Conservation (phyloP, 2,329 filamentous ascomycete genomes). For the Akanthomyces lecanii region DNA sequence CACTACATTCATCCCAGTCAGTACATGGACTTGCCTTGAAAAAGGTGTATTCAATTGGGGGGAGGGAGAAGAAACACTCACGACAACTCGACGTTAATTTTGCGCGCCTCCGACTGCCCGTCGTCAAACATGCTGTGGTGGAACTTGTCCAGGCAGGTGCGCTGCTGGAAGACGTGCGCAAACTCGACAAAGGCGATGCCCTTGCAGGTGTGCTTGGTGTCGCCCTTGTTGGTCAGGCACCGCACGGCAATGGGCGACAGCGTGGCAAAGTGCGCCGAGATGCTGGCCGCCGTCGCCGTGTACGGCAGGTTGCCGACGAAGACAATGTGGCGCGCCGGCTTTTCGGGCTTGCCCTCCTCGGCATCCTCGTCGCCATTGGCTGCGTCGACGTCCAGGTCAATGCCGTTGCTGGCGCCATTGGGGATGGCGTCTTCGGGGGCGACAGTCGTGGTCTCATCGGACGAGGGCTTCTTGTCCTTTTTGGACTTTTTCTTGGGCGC, state of each 20-base stretch:
- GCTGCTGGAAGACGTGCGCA: slow-evolving; percentile 79
- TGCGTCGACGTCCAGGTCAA: slow-evolving; percentile 16
- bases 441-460: slow-evolving; percentile 16
- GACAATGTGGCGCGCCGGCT: slow-evolving; percentile 31
- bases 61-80: slow-evolving; percentile 39
- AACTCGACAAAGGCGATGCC: slow-evolving; percentile 91
- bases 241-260: slow-evolving; percentile 49
- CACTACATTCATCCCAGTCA: slow-evolving; percentile 43
- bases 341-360: slow-evolving; percentile 20
- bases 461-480: slow-evolving; percentile 23
- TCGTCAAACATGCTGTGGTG: slow-evolving; percentile 77
- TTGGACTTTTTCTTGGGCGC: slow-evolving; percentile 21
- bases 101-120: slow-evolving; percentile 53
- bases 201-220: slow-evolving; percentile 57
- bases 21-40: background rate
- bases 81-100: slow-evolving; percentile 92
- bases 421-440: slow-evolving; percentile 20
- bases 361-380: slow-evolving; percentile 7
- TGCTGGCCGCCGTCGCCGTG: slow-evolving; percentile 65
- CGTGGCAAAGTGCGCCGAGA: slow-evolving; percentile 73
- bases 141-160: slow-evolving; percentile 85
- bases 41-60: background rate
- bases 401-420: slow-evolving; percentile 31
- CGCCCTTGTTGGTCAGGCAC: slow-evolving; percentile 63
- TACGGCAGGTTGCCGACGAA: slow-evolving; percentile 77